Percentiles rank a stretch among this genome's conserved stretches.
Evolutionary conservation across 2,329 filamentous ascomycete genomes (phyloP).

Genomic region (Nemania sp.): DNA sequence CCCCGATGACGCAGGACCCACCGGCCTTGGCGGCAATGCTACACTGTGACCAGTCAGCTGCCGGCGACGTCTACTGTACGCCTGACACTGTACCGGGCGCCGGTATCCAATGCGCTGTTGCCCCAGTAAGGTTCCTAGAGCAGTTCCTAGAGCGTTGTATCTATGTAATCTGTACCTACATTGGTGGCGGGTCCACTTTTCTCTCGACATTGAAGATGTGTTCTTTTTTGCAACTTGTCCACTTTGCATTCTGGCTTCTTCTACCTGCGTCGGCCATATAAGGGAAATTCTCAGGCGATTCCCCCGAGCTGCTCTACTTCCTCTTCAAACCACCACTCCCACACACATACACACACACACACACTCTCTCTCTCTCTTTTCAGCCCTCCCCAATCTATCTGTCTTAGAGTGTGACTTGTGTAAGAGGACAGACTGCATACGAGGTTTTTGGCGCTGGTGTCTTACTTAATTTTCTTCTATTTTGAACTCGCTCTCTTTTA

Average conservation of each 20-base stretch:
- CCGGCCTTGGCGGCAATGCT: conserved; percentile 22
- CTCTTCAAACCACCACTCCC: conserved; percentile 33
- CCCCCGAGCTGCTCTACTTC: conserved; percentile 25
- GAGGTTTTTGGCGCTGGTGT: conserved; percentile 41
- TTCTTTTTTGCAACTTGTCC: conserved; percentile 53
- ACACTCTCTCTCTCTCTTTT: conserved; percentile 31
- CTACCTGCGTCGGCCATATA: conserved; percentile 47
- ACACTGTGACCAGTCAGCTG: not conserved
- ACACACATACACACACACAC: conserved; percentile 32
- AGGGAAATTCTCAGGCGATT: conserved; percentile 43
- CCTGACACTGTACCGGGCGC: not conserved
- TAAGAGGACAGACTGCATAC: conserved; percentile 44
- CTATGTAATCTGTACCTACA: not conserved
- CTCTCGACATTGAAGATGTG: conserved; percentile 49
- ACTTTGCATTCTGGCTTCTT: conserved; percentile 44
- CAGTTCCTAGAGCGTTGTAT: not conserved
- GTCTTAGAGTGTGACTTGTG: conserved; percentile 26
- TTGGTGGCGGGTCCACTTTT: conserved; percentile 43
- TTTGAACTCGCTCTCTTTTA: conserved; percentile 19
- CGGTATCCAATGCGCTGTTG: not conserved
- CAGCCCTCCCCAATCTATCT: conserved; percentile 34
- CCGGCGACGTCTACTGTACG: not conserved
- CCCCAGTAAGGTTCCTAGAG: not conserved
- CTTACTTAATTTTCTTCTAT: conserved; percentile 35
- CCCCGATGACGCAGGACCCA: conserved; percentile 29